Base-by-base conservation (phyloP, 345 rosid genomes). In the Arabis hirsuta region DNA sequence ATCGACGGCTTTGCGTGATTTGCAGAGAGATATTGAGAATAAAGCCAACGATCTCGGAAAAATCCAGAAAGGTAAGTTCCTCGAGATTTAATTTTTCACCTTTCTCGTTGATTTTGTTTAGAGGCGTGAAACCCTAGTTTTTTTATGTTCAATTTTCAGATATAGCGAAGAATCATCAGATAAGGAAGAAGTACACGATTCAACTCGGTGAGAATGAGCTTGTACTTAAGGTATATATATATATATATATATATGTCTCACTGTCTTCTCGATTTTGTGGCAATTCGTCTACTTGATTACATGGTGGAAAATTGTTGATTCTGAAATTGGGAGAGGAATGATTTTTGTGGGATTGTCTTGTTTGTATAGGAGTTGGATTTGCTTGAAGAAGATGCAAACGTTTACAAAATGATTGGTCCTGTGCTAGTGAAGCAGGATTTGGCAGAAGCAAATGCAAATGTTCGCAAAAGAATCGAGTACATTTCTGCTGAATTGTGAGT, bases 141-240 rank as follows among this genome's bases (percentile, higher is more conserved):
- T 22, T 6, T 22, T 6, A 10, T 39, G 1, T 14, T 52, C 11
- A 2, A 41, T 43, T 20, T 12, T 24, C 83, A 94, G 97, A 94
- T 77, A 84, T 91, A 24, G 91, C 89, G 11, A 89, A 86, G 83
- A 87, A 87, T 81, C 96, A 94, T 56, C 98, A 94, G 82, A 85
- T 91, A 52, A 83, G 95, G 78, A 94, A 94, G 84, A 91, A 88
- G 84, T 91, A 94, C 81, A 90, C 96, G 12, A 87, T 94, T 61
- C 96, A 91, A 82, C 92, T 94, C 2, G 97, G 97, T 11, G 97
- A 94, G 83, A 94, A 94, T 72, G 98, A 91, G 84, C 95, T 94
- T 34, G 97, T 94, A 14, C 98, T 88, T 44, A 91, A 89, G 96
- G 96, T 89, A 43, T 46, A 42, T 62, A 9, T 12, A 19, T 52